Conservation (phyloP, 805 yeast genomes). For the fission yeast (Schizosaccharomyces pombe) region DNA sequence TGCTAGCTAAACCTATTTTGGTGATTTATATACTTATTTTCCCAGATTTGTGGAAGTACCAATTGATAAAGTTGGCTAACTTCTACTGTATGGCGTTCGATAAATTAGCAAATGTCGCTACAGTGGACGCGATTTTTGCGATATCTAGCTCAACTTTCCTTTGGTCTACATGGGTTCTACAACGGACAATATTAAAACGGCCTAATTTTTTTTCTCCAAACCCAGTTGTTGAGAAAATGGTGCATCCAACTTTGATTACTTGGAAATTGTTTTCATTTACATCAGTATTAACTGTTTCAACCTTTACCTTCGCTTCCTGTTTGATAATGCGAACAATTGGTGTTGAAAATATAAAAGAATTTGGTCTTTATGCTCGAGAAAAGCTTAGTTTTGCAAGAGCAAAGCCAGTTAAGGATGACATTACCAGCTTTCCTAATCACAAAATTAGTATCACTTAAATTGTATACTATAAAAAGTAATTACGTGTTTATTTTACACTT, state of each 20-base stretch:
- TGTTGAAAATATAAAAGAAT: background rate
- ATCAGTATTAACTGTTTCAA: background rate
- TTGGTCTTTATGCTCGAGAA: background rate
- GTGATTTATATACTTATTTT: too few species aligned
- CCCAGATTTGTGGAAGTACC: too few species aligned
- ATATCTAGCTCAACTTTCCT: background rate
- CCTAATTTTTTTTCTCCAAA: background rate
- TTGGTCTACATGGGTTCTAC: background rate
- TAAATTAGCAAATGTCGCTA: background rate
- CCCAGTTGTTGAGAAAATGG: background rate
- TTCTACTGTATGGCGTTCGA: background rate
- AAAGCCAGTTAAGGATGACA: background rate
- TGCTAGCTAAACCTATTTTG: too few species aligned
- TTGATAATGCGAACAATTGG: background rate
- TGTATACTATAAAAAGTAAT: too few species aligned
- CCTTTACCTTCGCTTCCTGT: background rate
- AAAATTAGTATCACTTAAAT: too few species aligned
- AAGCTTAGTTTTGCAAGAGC: background rate
- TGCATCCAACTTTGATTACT: background rate
- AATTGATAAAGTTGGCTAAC: too few species aligned
- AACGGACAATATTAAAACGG: background rate
- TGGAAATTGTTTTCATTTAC: background rate
- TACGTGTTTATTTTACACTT: too few species aligned
- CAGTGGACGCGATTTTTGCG: background rate
- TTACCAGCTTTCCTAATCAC: too few species aligned